Conservation (phyloP, 768 basidiomycete genomes). For the Tricholoma sp. region DNA sequence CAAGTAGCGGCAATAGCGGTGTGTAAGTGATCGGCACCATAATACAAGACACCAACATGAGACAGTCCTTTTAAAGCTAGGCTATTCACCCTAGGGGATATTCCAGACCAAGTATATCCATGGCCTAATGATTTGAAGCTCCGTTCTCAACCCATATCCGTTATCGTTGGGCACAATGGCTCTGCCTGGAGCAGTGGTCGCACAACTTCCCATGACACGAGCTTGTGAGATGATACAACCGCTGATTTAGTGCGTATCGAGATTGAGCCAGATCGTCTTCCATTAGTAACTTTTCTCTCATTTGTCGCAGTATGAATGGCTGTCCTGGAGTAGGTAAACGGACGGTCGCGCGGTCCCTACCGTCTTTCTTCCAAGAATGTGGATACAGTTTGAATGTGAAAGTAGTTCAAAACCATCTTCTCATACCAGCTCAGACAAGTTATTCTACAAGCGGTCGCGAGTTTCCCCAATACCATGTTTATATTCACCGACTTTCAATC, state of each 20-base stretch:
- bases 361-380: not conserved
- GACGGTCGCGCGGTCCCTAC: not conserved
- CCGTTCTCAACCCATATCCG: too few species aligned
- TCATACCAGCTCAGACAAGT: not conserved
- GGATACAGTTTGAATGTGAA: not conserved
- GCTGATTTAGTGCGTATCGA: not conserved
- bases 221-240: not conserved
- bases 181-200: not conserved
- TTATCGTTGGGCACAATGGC: too few species aligned
- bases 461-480: not conserved
- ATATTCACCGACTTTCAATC: not conserved
- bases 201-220: not conserved
- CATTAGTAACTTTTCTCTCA: too few species aligned
- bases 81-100: slow-evolving; percentile 15
- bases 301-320: not conserved
- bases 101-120: not conserved
- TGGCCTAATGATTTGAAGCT: too few species aligned
- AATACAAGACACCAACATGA: too few species aligned
- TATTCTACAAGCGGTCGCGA: too few species aligned
- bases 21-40: too few species aligned
- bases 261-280: too few species aligned
- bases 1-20: too few species aligned
- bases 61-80: slow-evolving; percentile 1
- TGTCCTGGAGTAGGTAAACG: not conserved
- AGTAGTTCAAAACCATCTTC: not conserved